phyloP scores from a whole-genome alignment of 2,329 filamentous ascomycete genomes.

The Onygena corvina region DNA sequence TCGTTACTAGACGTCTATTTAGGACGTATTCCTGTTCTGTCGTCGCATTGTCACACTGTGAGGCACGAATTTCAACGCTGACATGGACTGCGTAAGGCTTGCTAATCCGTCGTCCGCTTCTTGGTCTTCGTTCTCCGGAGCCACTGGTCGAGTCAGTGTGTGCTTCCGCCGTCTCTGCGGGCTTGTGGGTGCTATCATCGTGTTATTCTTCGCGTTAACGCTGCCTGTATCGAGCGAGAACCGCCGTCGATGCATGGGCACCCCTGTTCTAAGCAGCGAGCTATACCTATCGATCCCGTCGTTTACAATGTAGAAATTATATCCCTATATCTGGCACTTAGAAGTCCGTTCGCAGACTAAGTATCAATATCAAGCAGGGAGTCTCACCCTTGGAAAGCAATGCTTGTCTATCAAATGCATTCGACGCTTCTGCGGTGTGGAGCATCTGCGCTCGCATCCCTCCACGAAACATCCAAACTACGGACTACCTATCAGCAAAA shows the following conservation, averaged over 20 bases:
- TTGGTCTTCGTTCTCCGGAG: neutral
- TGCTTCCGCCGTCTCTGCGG: slow-evolving; percentile 23
- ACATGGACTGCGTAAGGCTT: slow-evolving; percentile 34
- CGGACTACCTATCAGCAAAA: neutral
- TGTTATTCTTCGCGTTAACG: neutral
- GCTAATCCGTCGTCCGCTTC: slow-evolving; percentile 22
- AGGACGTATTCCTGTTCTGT: slow-evolving; percentile 16
- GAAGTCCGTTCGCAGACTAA: neutral
- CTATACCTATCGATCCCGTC: slow-evolving; percentile 76
- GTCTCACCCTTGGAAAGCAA: slow-evolving; percentile 58
- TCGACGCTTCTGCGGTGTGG: slow-evolving; percentile 68
- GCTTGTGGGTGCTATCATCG: neutral
- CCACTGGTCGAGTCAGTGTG: neutral
- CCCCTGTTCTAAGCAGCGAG: slow-evolving; percentile 54
- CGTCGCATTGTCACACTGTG: slow-evolving; percentile 28
- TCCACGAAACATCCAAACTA: slow-evolving; percentile 85
- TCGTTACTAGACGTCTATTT: neutral
- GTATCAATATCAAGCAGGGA: neutral
- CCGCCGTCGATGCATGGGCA: slow-evolving; percentile 24
- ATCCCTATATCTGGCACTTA: slow-evolving; percentile 41
- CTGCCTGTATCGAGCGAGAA: slow-evolving; percentile 20
- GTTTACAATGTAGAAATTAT: slow-evolving; percentile 77
- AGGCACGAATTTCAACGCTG: slow-evolving; percentile 35
- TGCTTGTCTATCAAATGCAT: slow-evolving; percentile 93
- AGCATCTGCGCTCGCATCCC: slow-evolving; percentile 72